These are phyloP conservation scores for Lactifluus pinguis DNA, from an alignment of 768 basidiomycete species.

Conservation along the genomic window DNA sequence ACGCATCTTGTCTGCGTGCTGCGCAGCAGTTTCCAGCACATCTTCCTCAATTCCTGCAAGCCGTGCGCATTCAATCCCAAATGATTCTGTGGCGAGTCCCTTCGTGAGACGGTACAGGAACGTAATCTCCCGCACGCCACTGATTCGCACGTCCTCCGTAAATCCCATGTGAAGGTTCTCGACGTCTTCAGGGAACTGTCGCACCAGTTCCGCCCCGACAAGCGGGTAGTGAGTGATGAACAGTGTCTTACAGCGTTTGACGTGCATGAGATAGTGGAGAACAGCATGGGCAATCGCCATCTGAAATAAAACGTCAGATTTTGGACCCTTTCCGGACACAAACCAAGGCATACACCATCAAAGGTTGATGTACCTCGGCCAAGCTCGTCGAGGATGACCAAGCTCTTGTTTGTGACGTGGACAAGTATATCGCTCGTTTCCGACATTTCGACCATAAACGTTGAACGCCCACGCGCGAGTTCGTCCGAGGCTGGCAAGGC, in stretches of 20 bases:
- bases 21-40: conserved; percentile 53
- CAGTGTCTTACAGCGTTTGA: conserved; percentile 58
- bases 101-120: conserved; percentile 74
- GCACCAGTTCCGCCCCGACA: conserved; percentile 60
- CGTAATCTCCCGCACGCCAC: conserved; percentile 70
- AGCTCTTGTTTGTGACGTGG: conserved; percentile 59
- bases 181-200: conserved; percentile 48
- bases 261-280: conserved; percentile 56
- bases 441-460: conserved; percentile 95
- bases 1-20: conserved; percentile 46
- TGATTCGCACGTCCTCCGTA: conserved; percentile 53
- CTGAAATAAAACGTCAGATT: conserved; percentile 35
- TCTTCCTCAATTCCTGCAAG: conserved; percentile 73
- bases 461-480: conserved; percentile 76
- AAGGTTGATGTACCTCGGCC: conserved; percentile 89
- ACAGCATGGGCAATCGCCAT: conserved; percentile 86
- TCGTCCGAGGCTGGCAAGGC: conserved; percentile 68
- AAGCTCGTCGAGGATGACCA: conserved; percentile 87
- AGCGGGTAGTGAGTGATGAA: conserved; percentile 96
- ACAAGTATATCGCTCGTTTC: conserved; percentile 88
- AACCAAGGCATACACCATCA: conserved; percentile 49
- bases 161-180: conserved; percentile 87
- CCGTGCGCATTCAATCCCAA: conserved; percentile 87
- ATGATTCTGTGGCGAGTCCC: conserved; percentile 76
- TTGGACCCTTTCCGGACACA: background rate